Base-by-base conservation (phyloP, 805 yeast species). In the Pichia sporocuriosa region DNA sequence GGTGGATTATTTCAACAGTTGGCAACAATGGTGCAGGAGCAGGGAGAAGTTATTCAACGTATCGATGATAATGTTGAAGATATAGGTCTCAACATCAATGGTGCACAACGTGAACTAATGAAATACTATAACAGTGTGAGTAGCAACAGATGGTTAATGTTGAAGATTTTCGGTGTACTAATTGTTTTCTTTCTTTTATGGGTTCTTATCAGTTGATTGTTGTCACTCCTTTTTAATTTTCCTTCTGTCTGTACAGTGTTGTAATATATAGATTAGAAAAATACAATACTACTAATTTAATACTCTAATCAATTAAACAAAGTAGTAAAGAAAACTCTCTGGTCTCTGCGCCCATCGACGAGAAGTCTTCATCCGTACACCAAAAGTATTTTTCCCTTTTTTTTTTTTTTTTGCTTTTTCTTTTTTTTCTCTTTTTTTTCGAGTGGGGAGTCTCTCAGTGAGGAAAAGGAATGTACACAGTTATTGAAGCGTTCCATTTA, bases 21-120 rank as follows among this genome's bases (percentile, higher is more conserved):
- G 53, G 96, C 97, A 5, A 83, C 95, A 1, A 90, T 93, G 97
- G 97, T 93, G 7, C 88, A 85, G 47, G 97, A 93, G 61, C 98
- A 93, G 64, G 90, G 97, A 31, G 98, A 93, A 54, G 84, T 84
- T 13, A 90, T 93, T 43, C 97, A 90, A 62, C 71, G 97, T 57
- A 93, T 93, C 49, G 98, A 93, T 63, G 85, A 80, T 42, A 89
- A 93, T 57, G 95, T 95, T 6, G 96, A 89, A 52, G 97, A 93
- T 56, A 87, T 90, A 40, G 79, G 86, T 54, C 60, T 90, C 58
- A 93, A 89, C 59, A 89, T 93, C 13, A 67, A 75, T 22, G 97
- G 97, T 2, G 98, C 98, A 0, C 97, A 93, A 60, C 68, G 97
- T 46, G 97, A 93, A 60, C 71, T 93, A 50, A 67, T 90, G 52